These are phyloP conservation scores for Termitomyces eurrhizus DNA, from an alignment of 768 basidiomycete genomes.

Conservation along the genomic window DNA sequence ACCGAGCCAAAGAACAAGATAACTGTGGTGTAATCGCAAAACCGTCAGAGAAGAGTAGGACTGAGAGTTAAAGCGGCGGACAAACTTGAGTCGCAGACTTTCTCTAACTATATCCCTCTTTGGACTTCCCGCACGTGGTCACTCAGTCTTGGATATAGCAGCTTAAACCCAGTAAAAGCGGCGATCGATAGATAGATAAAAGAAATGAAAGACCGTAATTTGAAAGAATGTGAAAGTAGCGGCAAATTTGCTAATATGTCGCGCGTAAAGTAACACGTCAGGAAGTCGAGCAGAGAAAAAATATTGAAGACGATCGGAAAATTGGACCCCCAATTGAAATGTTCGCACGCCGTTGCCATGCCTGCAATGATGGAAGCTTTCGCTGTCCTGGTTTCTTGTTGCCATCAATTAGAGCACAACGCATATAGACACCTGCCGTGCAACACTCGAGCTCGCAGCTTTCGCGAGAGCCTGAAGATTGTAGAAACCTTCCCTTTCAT, in stretches of 20 bases:
- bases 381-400: neutral
- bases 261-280: neutral
- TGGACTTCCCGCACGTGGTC: neutral
- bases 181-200: neutral
- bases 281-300: neutral
- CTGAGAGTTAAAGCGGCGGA: neutral
- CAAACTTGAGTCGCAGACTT: neutral
- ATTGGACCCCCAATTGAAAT: neutral
- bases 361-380: neutral
- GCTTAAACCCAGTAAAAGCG: neutral
- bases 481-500: neutral
- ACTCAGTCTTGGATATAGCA: neutral
- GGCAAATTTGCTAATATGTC: neutral
- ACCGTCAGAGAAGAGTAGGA: neutral
- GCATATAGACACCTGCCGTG: neutral
- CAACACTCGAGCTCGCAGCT: neutral
- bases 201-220: neutral
- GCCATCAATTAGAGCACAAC: neutral
- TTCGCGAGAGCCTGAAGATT: neutral
- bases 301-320: neutral
- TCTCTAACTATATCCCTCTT: neutral
- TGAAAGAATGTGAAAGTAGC: neutral
- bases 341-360: slow-evolving; percentile 1
- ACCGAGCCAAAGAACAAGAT: neutral
- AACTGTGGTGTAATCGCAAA: neutral